phyloP scores from a whole-genome alignment of 495 filamentous ascomycete species.

The Tetracladium marchalianum region DNA sequence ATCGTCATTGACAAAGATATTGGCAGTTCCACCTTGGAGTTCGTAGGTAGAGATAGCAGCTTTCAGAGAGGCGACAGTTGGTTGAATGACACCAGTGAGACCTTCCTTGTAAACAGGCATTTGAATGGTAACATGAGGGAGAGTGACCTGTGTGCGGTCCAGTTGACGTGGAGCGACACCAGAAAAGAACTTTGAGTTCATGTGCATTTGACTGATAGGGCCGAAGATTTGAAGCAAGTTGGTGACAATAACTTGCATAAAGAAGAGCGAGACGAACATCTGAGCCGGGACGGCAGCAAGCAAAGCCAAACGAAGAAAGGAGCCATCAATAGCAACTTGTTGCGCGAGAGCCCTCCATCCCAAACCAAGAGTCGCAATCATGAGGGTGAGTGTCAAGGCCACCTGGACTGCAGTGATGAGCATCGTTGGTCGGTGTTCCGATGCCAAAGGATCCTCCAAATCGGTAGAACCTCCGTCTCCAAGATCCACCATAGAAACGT shows the following conservation, averaged over 20 bases:
- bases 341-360: constrained; percentile 54
- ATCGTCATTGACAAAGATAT: constrained; percentile 66
- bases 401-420: constrained; percentile 43
- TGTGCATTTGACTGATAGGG: constrained; percentile 42
- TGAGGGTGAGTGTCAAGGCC: constrained; percentile 37
- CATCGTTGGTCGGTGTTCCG: constrained; percentile 31
- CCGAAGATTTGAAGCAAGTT: constrained; percentile 50
- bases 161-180: constrained; percentile 40
- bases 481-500: constrained; percentile 22
- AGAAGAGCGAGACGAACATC: constrained; percentile 31
- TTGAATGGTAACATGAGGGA: constrained; percentile 67
- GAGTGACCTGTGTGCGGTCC: constrained; percentile 24
- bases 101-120: constrained; percentile 72
- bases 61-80: constrained; percentile 52
- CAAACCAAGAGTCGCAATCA: constrained; percentile 45
- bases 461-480: constrained; percentile 25
- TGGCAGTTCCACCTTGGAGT: constrained; percentile 58
- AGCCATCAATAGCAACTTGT: constrained; percentile 50
- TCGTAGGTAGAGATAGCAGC: constrained; percentile 60
- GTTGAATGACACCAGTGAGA: constrained; percentile 48
- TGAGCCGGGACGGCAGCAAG: constrained; percentile 16
- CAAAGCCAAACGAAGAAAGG: constrained; percentile 41
- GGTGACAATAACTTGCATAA: constrained; percentile 50
- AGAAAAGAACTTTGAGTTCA: constrained; percentile 54
- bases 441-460: constrained; percentile 25